Evolutionary conservation across 345 rosid species (phyloP).

Genomic region (Eucalyptus regnans): DNA sequence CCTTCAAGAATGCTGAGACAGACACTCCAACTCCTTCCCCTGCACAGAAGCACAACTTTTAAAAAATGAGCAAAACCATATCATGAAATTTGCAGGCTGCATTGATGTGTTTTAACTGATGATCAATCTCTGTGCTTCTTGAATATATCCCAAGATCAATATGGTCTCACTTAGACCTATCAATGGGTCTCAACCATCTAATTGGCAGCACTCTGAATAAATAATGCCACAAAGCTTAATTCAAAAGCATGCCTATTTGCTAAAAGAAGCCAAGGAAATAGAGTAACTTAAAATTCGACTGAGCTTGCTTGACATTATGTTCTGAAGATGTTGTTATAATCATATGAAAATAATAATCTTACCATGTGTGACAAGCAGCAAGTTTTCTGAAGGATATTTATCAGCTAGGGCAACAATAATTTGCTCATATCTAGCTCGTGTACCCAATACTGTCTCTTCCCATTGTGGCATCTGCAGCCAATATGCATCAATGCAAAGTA

Average conservation of each 20-base stretch:
- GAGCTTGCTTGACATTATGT: background rate
- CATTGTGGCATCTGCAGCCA: constrained; percentile 57
- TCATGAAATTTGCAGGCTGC: background rate
- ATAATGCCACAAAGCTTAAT: background rate
- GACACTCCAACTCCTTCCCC: constrained; percentile 90
- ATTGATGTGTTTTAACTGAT: background rate
- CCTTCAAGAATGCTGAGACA: constrained; percentile 43
- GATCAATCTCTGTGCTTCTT: background rate
- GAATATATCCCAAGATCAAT: background rate
- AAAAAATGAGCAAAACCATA: background rate
- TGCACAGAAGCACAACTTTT: background rate
- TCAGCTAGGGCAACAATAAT: constrained; percentile 57
- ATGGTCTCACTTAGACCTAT: background rate
- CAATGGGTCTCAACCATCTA: background rate
- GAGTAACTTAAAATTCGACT: background rate
- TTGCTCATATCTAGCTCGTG: constrained; percentile 52
- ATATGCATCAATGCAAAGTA: background rate
- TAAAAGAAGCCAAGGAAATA: background rate
- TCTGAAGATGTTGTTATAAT: background rate
- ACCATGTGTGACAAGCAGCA: constrained; percentile 93
- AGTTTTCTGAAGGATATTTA: constrained; percentile 72
- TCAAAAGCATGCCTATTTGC: background rate
- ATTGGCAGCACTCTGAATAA: background rate
- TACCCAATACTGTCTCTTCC: constrained; percentile 45
- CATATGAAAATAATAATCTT: background rate